Conservation (phyloP, 2,329 filamentous ascomycete species). For the Gnomoniopsis smithogilvyi region DNA sequence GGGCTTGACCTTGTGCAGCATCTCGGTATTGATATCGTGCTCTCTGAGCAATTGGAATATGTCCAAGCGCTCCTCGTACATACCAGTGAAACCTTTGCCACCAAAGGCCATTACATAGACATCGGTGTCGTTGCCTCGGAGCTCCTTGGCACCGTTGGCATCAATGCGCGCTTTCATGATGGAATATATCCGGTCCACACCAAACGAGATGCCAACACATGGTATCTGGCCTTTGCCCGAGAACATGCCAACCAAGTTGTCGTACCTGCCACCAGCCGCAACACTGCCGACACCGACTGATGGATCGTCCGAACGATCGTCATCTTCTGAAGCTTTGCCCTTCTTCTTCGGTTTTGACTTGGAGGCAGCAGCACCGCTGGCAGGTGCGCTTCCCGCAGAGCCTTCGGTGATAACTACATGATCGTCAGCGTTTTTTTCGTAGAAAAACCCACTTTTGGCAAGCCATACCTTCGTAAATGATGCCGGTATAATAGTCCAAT, state of each 20-base stretch:
- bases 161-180: conserved; percentile 75
- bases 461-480: conserved; percentile 26
- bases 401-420: conserved; percentile 18
- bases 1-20: conserved; percentile 85
- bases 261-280: conserved; percentile 82
- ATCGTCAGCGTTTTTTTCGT: background rate
- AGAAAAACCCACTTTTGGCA: background rate
- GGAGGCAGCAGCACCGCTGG: conserved; percentile 29
- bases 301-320: conserved; percentile 74
- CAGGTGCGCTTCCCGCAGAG: conserved; percentile 31
- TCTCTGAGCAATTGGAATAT: conserved; percentile 78
- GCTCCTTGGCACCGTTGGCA: conserved; percentile 49
- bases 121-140: conserved; percentile 66
- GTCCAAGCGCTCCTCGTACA: conserved; percentile 80
- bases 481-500: conserved; percentile 72
- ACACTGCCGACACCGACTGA: conserved; percentile 82
- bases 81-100: conserved; percentile 76
- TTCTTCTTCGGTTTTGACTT: conserved; percentile 46
- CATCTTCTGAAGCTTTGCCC: conserved; percentile 50
- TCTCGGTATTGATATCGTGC: conserved; percentile 88
- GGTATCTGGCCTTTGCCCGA: conserved; percentile 72
- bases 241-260: conserved; percentile 89
- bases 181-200: conserved; percentile 86
- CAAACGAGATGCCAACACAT: conserved; percentile 85
- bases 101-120: conserved; percentile 95